Evolutionary conservation across 768 basidiomycete species (phyloP).

Genomic region (Baorangia bicolor): DNA sequence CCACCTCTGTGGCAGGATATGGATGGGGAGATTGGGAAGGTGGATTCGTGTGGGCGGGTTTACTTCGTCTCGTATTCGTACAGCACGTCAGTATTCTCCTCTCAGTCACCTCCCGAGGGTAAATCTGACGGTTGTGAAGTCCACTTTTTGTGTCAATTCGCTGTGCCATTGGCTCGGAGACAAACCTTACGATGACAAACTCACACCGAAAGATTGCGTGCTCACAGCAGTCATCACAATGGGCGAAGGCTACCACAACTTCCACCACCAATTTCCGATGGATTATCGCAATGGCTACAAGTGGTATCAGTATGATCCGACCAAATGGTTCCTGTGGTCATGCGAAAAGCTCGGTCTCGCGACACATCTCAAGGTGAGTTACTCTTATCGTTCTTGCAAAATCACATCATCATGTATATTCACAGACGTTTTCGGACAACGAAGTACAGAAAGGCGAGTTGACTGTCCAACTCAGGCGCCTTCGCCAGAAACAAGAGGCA

Average conservation of each 20-base stretch:
- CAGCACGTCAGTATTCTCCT: slow-evolving; percentile 62
- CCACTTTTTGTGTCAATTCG: slow-evolving; percentile 93
- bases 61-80: slow-evolving; percentile 65
- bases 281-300: too few species aligned
- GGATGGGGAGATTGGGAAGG: slow-evolving; percentile 28
- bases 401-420: slow-evolving; percentile 26
- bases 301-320: slow-evolving; percentile 84
- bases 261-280: slow-evolving; percentile 94
- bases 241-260: slow-evolving; percentile 96
- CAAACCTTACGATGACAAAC: slow-evolving; percentile 87
- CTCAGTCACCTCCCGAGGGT: neutral
- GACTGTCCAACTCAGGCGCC: slow-evolving; percentile 86
- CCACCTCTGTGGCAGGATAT: slow-evolving; percentile 42
- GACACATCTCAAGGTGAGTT: slow-evolving; percentile 48
- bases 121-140: slow-evolving; percentile 40
- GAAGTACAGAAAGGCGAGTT: slow-evolving; percentile 80
- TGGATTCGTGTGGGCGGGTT: slow-evolving; percentile 35
- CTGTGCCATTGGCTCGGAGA: slow-evolving; percentile 93
- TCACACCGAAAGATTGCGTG: slow-evolving; percentile 84
- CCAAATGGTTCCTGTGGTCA: slow-evolving; percentile 77
- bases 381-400: neutral
- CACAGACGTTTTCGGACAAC: slow-evolving; percentile 47
- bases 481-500: slow-evolving; percentile 69
- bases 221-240: slow-evolving; percentile 87
- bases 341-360: slow-evolving; percentile 46